Conservation (phyloP, 768 basidiomycete species). For the Russula emetica region DNA sequence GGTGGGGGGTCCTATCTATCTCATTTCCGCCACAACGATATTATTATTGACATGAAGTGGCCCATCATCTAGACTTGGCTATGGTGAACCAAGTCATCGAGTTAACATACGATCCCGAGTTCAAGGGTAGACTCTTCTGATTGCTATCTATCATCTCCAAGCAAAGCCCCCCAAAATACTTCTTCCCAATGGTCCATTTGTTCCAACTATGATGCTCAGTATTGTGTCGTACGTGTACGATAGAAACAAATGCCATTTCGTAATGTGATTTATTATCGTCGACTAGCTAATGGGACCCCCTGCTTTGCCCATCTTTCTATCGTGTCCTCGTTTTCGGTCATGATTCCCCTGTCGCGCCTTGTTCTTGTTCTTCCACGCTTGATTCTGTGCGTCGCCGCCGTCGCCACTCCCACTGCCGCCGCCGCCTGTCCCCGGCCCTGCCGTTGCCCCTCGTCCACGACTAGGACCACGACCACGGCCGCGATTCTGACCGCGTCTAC, state of each 20-base stretch:
- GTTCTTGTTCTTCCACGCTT: constrained; percentile 72
- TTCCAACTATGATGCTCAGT: background rate
- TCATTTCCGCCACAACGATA: background rate
- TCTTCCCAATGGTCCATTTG: background rate
- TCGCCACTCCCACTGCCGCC: constrained; percentile 36
- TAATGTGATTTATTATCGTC: background rate
- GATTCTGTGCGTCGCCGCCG: constrained; percentile 44
- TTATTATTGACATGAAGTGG: background rate
- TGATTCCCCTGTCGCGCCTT: constrained; percentile 71
- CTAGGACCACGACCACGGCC: constrained; percentile 31
- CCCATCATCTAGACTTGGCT: constrained; percentile 44
- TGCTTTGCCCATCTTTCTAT: constrained; percentile 78
- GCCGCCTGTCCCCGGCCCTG: constrained; percentile 28
- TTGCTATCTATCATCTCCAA: no score
- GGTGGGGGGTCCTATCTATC: constrained; percentile 43
- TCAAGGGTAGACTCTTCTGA: constrained; percentile 47
- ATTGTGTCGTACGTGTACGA: background rate
- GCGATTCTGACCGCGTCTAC: constrained; percentile 21
- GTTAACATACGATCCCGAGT: constrained; percentile 56
- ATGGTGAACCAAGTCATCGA: constrained; percentile 59
- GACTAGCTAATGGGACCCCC: constrained; percentile 36
- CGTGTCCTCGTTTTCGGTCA: constrained; percentile 77
- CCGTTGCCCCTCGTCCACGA: constrained; percentile 31
- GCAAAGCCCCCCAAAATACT: background rate
- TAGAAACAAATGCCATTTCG: background rate